A percentile compares a stretch with the other conserved stretches of the same genome.
phyloP scores from a whole-genome alignment of 768 basidiomycete genomes.

The Boletellus ananas region DNA sequence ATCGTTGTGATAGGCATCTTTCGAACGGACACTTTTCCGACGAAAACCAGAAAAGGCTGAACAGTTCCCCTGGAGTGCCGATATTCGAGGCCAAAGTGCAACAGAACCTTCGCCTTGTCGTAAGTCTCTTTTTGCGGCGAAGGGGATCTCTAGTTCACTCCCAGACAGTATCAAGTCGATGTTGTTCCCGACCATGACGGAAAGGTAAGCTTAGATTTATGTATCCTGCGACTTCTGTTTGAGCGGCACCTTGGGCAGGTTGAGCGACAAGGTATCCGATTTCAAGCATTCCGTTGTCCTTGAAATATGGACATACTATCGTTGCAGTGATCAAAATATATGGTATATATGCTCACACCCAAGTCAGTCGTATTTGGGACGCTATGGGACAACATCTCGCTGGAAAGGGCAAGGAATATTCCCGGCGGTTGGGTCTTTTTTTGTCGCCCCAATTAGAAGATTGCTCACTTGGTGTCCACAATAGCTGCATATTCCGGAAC shows the following conservation, averaged over 20 bases:
- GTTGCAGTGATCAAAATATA: conserved; percentile 44
- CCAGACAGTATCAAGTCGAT: conserved; percentile 46
- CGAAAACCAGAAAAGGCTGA: conserved; percentile 63
- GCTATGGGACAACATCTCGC: conserved; percentile 40
- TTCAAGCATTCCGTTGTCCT: neutral
- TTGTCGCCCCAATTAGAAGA: neutral
- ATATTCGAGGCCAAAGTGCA: conserved; percentile 71
- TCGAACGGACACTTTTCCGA: conserved; percentile 67
- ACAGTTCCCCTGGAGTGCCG: conserved; percentile 45
- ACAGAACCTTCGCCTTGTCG: conserved; percentile 47
- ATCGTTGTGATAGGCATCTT: conserved; percentile 46
- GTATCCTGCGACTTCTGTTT: neutral
- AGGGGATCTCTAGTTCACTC: neutral
- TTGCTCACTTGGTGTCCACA: neutral
- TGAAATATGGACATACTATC: neutral
- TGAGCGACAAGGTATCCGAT: conserved; percentile 37
- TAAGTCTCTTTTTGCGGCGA: conserved; percentile 23
- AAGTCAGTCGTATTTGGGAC: conserved; percentile 49
- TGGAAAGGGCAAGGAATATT: conserved; percentile 50
- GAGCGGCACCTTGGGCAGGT: conserved; percentile 24
- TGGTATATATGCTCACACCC: conserved; percentile 48
- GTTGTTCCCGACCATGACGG: conserved; percentile 39
- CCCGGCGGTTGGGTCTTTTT: conserved; percentile 37
- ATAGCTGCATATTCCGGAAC: conserved; percentile 46
- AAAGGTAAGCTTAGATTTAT: conserved; percentile 18